Percentiles rank a stretch among this genome's conserved stretches.
Conservation (phyloP, 768 basidiomycete species). For the Suillus subaureus region DNA sequence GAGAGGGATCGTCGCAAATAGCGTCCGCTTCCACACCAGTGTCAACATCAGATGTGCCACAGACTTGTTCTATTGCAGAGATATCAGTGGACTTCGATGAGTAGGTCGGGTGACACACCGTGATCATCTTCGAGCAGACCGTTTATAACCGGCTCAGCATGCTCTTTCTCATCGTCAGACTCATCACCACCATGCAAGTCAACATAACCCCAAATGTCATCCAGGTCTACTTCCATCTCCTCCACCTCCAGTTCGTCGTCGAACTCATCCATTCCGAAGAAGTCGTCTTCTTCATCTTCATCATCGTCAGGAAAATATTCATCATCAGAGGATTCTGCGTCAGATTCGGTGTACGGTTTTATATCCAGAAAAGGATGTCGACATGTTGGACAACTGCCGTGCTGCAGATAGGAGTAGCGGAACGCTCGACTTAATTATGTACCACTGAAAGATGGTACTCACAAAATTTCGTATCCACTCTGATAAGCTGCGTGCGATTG, state of each 20-base stretch:
- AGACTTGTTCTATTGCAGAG: not conserved
- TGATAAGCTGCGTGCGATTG: conserved; percentile 43
- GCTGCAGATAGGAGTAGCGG: conserved; percentile 40
- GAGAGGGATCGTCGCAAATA: not conserved
- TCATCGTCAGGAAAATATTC: conserved; percentile 64
- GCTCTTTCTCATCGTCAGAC: conserved; percentile 43
- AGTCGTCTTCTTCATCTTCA: conserved; percentile 44
- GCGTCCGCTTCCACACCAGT: not conserved
- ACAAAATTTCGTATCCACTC: conserved; percentile 68
- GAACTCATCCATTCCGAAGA: conserved; percentile 40
- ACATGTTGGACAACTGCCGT: conserved; percentile 74
- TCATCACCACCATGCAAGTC: conserved; percentile 21
- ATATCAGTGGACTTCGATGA: not conserved
- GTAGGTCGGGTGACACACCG: conserved; percentile 6
- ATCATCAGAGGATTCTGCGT: conserved; percentile 67
- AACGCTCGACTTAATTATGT: not conserved
- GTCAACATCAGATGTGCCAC: not conserved
- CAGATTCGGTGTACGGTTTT: conserved; percentile 50
- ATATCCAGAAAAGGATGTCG: conserved; percentile 60
- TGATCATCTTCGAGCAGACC: conserved; percentile 19
- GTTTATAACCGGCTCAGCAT: conserved; percentile 22
- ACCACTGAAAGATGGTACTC: conserved; percentile 18
- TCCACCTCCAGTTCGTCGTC: conserved; percentile 42
- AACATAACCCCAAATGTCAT: conserved; percentile 17
- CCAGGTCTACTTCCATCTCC: conserved; percentile 39